These are phyloP conservation scores for Aspergillus texensis DNA, from an alignment of 2,329 filamentous ascomycete species.

Conservation along the genomic window DNA sequence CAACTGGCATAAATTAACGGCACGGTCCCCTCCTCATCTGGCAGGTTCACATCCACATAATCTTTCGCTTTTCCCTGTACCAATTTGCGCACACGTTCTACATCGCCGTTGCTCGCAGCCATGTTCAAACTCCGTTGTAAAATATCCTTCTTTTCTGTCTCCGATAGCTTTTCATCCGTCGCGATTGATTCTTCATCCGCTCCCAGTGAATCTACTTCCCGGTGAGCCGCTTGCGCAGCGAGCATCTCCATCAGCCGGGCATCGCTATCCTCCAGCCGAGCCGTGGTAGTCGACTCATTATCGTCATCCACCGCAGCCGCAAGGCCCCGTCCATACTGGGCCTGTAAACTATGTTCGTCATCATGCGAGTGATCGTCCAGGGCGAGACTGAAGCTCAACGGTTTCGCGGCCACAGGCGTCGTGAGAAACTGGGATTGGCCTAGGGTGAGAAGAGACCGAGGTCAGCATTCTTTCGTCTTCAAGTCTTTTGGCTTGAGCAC, in stretches of 20 bases:
- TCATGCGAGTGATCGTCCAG: conserved; percentile 78
- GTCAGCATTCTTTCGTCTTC: not conserved
- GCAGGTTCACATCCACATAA: conserved; percentile 81
- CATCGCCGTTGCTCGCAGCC: conserved; percentile 94
- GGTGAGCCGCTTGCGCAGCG: conserved; percentile 85
- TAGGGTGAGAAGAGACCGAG: conserved; percentile 40
- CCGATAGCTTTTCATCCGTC: conserved; percentile 70
- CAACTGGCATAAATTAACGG: conserved; percentile 97
- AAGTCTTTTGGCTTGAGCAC: not conserved
- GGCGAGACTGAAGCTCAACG: conserved; percentile 81
- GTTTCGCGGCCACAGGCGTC: conserved; percentile 79
- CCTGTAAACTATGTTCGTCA: conserved; percentile 51
- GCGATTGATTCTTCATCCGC: conserved; percentile 81
- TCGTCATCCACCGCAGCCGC: conserved; percentile 24
- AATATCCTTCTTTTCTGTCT: conserved; percentile 75
- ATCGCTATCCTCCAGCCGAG: conserved; percentile 74
- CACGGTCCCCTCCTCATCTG: conserved; percentile 94
- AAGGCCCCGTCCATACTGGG: conserved; percentile 35
- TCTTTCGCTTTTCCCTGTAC: conserved; percentile 72
- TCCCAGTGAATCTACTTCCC: conserved; percentile 67
- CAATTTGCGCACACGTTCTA: conserved; percentile 75
- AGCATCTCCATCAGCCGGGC: conserved; percentile 92
- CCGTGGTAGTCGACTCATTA: conserved; percentile 47
- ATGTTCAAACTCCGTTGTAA: conserved; percentile 89
- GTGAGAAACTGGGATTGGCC: conserved; percentile 96